Evolutionary conservation across 768 basidiomycete genomes (phyloP), one percentile per base, ranked within the genome.

Genomic region (Macrolepiota fuliginosa): DNA sequence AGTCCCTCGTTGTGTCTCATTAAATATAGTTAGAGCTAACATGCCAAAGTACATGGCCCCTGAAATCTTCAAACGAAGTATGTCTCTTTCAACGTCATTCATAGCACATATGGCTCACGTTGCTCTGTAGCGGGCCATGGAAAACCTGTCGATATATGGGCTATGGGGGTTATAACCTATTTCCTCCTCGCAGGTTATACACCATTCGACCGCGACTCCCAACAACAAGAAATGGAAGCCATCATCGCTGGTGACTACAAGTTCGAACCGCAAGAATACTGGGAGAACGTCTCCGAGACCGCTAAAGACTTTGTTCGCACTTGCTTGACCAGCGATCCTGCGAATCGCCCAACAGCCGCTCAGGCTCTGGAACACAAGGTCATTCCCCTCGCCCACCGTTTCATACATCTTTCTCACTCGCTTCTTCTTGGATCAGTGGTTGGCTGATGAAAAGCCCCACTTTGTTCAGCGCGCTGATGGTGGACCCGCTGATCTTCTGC

Each of bases 151-250:
- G 96, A 96, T 68, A 77, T 96, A 58, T 96, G 94, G 96, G 95
- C 96, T 0, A 96, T 98, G 86, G 96, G 96, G 40, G 96, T 99
- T 53, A 96, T 99, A 73, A 92, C 96, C 12, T 98, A 98, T 77
- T 97, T 97, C 88, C 79, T 98, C 3, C 88, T 98, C 29, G 76
- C 78, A 68, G 90, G 92, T 2, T 96, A 98, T 78, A 99, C 97
- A 4, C 97, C 97, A 0, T 99, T 99, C 71, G 96, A 98, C 73
- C 87, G 94, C 25, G 96, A 98, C 62, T 87, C 83, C 2, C 90
- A 90, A 69, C 84, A 85, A 68, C 85, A 87, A 65, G 96, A 98
- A 77, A 96, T 95, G 89, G 88, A 96, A 69, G 96, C 96, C 36
- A 98, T 98, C 78, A 87, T 95, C 53, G 84, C 84, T 0, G 95